These are phyloP conservation scores for Candida dendrica DNA, from an alignment of 805 yeast species.

Conservation along the genomic window DNA sequence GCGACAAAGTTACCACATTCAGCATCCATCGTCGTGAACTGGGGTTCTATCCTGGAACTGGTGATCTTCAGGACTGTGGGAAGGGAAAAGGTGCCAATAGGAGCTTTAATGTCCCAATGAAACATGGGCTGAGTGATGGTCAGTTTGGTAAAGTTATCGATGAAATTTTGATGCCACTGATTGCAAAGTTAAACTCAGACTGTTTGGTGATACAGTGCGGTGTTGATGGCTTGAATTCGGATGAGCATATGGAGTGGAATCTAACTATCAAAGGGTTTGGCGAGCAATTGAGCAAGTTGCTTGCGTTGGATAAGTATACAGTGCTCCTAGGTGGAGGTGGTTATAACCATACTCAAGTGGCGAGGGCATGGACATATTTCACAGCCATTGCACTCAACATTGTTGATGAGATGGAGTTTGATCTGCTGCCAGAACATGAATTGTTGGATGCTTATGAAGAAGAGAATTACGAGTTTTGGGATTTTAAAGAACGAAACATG, in stretches of 20 bases:
- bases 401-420: conserved; percentile 25
- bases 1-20: conserved; percentile 49
- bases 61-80: conserved; percentile 32
- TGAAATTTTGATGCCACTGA: conserved; percentile 35
- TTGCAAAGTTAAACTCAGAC: conserved; percentile 36
- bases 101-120: conserved; percentile 48
- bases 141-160: conserved; percentile 29
- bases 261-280: conserved; percentile 47
- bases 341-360: conserved; percentile 52
- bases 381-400: conserved; percentile 19
- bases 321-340: conserved; percentile 75
- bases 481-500: conserved; percentile 26
- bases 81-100: conserved; percentile 29
- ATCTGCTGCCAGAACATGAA: conserved; percentile 47
- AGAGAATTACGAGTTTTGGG: conserved; percentile 46
- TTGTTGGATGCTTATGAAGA: conserved; percentile 33
- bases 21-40: conserved; percentile 58
- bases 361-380: conserved; percentile 47
- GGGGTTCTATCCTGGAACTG: conserved; percentile 75
- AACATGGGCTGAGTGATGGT: conserved; percentile 47
- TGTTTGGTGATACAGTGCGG: conserved; percentile 63
- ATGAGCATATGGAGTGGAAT: conserved; percentile 63
- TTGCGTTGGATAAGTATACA: conserved; percentile 14
- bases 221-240: conserved; percentile 66
- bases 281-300: conserved; percentile 24